Conservation (phyloP, 2,329 filamentous ascomycete genomes). For the Ustilaginoidea virens region DNA sequence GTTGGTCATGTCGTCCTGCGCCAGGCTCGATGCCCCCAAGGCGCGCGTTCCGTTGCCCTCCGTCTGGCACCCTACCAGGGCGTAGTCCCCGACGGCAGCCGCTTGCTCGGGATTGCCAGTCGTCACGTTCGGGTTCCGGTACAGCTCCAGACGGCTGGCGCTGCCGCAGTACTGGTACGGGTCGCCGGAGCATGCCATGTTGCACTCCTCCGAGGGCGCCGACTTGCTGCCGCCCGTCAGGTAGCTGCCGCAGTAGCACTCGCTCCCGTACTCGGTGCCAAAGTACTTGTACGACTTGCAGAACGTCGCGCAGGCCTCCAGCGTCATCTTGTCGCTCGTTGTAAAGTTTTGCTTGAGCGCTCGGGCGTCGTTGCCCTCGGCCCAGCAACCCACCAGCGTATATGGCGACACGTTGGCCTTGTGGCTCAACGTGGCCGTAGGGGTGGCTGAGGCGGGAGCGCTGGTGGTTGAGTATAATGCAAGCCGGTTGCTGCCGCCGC, state of each 20-base stretch:
- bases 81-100: slow-evolving; percentile 15
- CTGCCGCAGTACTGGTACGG: slow-evolving; percentile 17
- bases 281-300: slow-evolving; percentile 24
- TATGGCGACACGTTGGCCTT: slow-evolving; percentile 12
- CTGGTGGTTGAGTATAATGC: slow-evolving; percentile 27
- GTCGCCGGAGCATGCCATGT: slow-evolving; percentile 19
- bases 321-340: slow-evolving; percentile 15
- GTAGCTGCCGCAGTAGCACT: slow-evolving; percentile 24
- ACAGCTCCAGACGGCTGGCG: slow-evolving; percentile 18
- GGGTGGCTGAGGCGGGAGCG: slow-evolving; percentile 14
- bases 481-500: slow-evolving; percentile 26
- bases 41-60: slow-evolving; percentile 20
- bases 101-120: slow-evolving; percentile 17
- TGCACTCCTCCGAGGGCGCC: slow-evolving; percentile 17
- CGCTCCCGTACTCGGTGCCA: slow-evolving; percentile 22
- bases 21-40: slow-evolving; percentile 11
- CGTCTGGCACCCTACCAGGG: slow-evolving; percentile 20
- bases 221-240: slow-evolving; percentile 12
- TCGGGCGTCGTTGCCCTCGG: slow-evolving; percentile 19
- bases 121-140: slow-evolving; percentile 13
- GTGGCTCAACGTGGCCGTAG: slow-evolving; percentile 11
- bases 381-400: slow-evolving; percentile 24
- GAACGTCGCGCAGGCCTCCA: slow-evolving; percentile 16
- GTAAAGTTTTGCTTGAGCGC: slow-evolving; percentile 17
- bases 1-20: slow-evolving; percentile 17